Evolutionary conservation across 2,329 filamentous ascomycete genomes (phyloP).

Genomic region (Trichoderma koningiopsis): DNA sequence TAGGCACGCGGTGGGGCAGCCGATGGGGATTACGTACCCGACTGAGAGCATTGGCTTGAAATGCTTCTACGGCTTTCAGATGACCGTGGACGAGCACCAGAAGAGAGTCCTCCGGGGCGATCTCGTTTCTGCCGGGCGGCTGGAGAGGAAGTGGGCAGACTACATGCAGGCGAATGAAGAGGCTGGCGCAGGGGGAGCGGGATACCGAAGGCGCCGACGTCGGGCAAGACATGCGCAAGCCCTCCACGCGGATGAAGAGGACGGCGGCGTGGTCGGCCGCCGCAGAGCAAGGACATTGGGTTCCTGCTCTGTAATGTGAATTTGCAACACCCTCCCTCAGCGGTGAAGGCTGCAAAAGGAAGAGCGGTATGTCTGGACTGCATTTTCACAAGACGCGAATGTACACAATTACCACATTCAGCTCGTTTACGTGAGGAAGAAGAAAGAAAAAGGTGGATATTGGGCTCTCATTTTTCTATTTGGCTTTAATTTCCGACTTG

Average conservation of each 20-base stretch:
- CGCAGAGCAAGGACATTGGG: slow-evolving; percentile 65
- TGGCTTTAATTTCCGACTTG: neutral
- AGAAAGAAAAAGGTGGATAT: neutral
- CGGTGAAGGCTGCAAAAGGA: neutral
- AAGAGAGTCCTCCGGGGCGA: slow-evolving; percentile 82
- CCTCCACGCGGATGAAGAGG: slow-evolving; percentile 79
- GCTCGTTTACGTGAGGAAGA: neutral
- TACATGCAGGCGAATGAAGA: slow-evolving; percentile 94
- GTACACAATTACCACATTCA: neutral
- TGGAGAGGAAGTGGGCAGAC: slow-evolving; percentile 90
- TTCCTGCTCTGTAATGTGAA: slow-evolving; percentile 67
- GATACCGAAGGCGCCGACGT: slow-evolving; percentile 69
- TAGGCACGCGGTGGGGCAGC: slow-evolving; percentile 50
- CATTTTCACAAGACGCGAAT: neutral
- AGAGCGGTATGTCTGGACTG: neutral
- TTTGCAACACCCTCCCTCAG: slow-evolving; percentile 33
- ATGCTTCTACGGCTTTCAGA: slow-evolving; percentile 94
- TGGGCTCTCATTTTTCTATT: neutral
- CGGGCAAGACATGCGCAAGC: slow-evolving; percentile 80
- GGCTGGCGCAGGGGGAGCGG: slow-evolving; percentile 67
- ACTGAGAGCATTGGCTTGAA: slow-evolving; percentile 83
- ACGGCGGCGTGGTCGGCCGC: slow-evolving; percentile 59
- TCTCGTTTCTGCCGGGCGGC: slow-evolving; percentile 69
- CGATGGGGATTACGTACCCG: slow-evolving; percentile 59
- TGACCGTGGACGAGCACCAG: slow-evolving; percentile 90